Conservation (phyloP, 306 rosid genomes). For the barrel medic (Medicago truncatula) region MtrunA17r5.0-ANR NC_053046.1:11208001-11208500, state of each 20-base stretch:
- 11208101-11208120: background rate
- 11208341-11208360: conserved; percentile 4
- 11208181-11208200: conserved; percentile 75
- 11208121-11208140: conserved; percentile 5
- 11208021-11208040: too few relatives aligned
- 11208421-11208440: conserved; percentile 3
- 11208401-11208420: conserved; percentile 9
- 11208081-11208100: background rate
- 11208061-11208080: background rate
- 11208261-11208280: conserved; percentile 45
- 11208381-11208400: background rate
- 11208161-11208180: conserved; percentile 36
- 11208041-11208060: background rate
- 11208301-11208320: background rate
- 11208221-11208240: conserved; percentile 51
- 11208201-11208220: conserved; percentile 64
- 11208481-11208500: background rate
- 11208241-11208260: conserved; percentile 48
- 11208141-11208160: background rate
- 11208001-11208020: background rate
- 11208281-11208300: conserved; percentile 46
- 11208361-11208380: background rate
- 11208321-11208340: background rate
- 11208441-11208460: background rate
- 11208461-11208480: conserved; percentile 11